Conservation (phyloP, 352 stramenopile genomes). For the Phytophthora agathidicida region DNA sequence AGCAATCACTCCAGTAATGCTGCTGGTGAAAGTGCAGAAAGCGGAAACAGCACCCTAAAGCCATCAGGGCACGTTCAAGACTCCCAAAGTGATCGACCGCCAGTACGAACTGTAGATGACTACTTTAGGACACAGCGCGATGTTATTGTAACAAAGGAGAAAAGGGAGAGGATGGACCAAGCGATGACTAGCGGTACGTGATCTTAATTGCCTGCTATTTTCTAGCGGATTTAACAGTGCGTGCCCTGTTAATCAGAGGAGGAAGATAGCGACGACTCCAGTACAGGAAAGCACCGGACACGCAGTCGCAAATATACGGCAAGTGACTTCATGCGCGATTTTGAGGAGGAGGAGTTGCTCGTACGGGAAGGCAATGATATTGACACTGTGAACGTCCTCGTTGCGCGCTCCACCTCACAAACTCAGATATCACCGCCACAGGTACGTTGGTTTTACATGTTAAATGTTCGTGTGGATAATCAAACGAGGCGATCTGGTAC, state of each 20-base stretch:
- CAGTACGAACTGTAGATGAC: slow-evolving; percentile 53
- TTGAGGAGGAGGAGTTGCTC: slow-evolving; percentile 69
- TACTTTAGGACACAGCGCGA: slow-evolving; percentile 63
- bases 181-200: slow-evolving; percentile 27
- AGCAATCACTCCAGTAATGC: slow-evolving; percentile 8
- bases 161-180: slow-evolving; percentile 18
- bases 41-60: neutral
- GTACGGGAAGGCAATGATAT: slow-evolving; percentile 32
- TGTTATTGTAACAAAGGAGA: slow-evolving; percentile 32
- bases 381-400: slow-evolving; percentile 16
- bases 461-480: neutral
- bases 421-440: slow-evolving; percentile 21
- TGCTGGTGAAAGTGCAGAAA: slow-evolving; percentile 1
- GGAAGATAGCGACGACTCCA: slow-evolving; percentile 55
- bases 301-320: slow-evolving; percentile 73
- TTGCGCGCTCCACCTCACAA: slow-evolving; percentile 26
- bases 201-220: neutral
- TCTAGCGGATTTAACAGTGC: neutral
- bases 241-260: slow-evolving; percentile 23
- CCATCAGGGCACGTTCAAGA: neutral
- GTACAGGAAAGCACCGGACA: slow-evolving; percentile 34
- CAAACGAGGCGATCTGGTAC: neutral
- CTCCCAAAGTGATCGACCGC: neutral
- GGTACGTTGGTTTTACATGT: slow-evolving; percentile 14
- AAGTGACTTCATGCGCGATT: slow-evolving; percentile 83